Evolutionary conservation across 441 rosid genomes (phyloP).

Genomic region (Aleurites moluccanus): DNA sequence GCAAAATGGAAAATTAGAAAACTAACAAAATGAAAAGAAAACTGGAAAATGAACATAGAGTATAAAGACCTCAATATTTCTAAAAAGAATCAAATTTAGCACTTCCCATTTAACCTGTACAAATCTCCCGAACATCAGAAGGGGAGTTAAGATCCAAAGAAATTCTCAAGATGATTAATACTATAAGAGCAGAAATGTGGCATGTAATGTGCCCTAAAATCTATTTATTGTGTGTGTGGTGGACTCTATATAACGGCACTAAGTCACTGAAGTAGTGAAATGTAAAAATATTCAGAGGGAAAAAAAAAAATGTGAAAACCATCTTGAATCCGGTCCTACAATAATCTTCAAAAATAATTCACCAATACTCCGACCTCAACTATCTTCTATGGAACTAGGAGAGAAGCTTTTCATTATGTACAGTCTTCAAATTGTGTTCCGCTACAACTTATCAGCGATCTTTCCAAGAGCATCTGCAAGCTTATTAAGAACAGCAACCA

Average conservation of each 20-base stretch:
- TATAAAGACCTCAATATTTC: too few relatives aligned
- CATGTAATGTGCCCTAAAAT: conserved; percentile 17
- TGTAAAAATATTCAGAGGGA: neutral
- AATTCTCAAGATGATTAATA: neutral
- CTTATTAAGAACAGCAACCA: conserved; percentile 80
- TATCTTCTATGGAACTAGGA: conserved; percentile 22
- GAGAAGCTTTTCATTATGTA: conserved; percentile 36
- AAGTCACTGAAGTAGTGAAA: conserved; percentile 17
- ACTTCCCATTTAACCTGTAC: conserved; percentile 11
- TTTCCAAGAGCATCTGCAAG: conserved; percentile 86
- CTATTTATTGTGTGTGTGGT: conserved; percentile 31
- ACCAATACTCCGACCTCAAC: conserved; percentile 31
- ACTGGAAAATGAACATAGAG: too few relatives aligned
- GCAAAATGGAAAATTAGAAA: too few relatives aligned
- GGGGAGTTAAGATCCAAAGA: neutral
- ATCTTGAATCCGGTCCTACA: conserved; percentile 24
- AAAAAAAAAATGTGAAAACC: conserved; percentile 11
- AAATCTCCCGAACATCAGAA: neutral
- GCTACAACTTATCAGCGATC: conserved; percentile 92
- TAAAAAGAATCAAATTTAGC: neutral
- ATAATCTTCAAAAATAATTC: conserved; percentile 27
- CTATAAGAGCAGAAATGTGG: conserved; percentile 13
- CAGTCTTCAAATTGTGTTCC: conserved; percentile 23
- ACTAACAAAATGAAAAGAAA: too few relatives aligned
- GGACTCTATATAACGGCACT: conserved; percentile 20